Base-by-base conservation (phyloP, 306 rosid species). In the Pachyrhizus erosus region DNA sequence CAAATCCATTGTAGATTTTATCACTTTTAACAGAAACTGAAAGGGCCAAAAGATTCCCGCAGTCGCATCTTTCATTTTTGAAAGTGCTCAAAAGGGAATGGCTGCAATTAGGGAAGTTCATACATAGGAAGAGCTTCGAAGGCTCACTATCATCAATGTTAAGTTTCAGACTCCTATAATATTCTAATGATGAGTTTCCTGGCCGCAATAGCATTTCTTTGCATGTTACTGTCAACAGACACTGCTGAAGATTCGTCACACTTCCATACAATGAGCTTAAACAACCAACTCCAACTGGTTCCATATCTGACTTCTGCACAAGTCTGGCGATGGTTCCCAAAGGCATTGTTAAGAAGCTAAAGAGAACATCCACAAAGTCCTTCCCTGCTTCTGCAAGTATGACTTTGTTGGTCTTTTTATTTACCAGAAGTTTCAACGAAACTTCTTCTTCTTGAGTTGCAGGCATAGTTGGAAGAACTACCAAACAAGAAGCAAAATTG, bases 381-480 rank as follows among this genome's bases (percentile, higher is more conserved):
- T 61, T 76, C 61, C 72, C 80, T 26, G 80, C 80, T 29, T 76
- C 73, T 2, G 61, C 80, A 61, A 76, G 66, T 15, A 76, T 8
- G 57, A 75, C 79, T 21, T 37, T 75, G 52, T 58, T 75, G 7
- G 20, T 75, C 55, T 61, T 52, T 17, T 61, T 42, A 20, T 27
- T 43, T n/a, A 76, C 12, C 60, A 60, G 29, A 60, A 76, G 80
- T 42, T 60, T 76, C 71, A 76, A 26, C 4, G 52, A 18, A 3
- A 74, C 68, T 37, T 37, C 21, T 12, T 54, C 52, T 4, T 74
- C 52, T 46, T 71, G n/a, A 73, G 34, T 34, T 7, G 3, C 27
- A 15, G 71, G 5, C 80, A 76, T 76, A 3, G 57, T 40, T 24
- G 29, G 26, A 58, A 48, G 82, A 82, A 1, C 76, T 80, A 20